Conservation (phyloP, 257 asterid genomes). For the Verbena officinalis region DNA sequence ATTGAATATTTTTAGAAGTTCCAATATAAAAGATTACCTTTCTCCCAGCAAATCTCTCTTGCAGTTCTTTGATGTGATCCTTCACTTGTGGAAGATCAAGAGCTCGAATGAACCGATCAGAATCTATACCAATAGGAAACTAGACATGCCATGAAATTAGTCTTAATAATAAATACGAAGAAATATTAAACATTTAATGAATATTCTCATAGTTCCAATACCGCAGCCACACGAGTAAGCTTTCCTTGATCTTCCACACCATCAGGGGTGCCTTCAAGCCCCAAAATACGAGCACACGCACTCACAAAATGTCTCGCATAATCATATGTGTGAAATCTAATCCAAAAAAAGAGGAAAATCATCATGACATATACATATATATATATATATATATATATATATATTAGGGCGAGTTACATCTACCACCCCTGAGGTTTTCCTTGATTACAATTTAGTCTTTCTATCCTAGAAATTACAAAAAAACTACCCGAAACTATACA, state of each 20-base stretch:
- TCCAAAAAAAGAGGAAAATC: too few species aligned
- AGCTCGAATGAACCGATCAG: constrained; percentile 87
- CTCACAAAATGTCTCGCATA: constrained; percentile 94
- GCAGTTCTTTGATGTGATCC: constrained; percentile 69
- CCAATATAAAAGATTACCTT: constrained; percentile 49
- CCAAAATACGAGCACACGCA: constrained; percentile 93
- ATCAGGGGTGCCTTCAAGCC: constrained; percentile 96
- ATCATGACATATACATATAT: constrained; percentile 21
- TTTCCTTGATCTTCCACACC: constrained; percentile 96
- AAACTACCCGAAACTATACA: too few species aligned
- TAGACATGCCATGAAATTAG: constrained; percentile 46
- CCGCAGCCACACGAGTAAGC: constrained; percentile 95
- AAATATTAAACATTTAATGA: constrained; percentile 11
- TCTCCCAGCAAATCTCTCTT: constrained; percentile 84
- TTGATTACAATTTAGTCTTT: too few species aligned
- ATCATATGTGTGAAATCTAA: constrained; percentile 88
- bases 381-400: neutral
- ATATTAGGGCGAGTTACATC: constrained; percentile 1
- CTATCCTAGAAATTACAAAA: too few species aligned
- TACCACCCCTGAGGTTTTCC: too few species aligned
- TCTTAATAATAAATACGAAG: neutral
- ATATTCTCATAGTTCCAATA: constrained; percentile 32
- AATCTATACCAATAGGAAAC: constrained; percentile 97
- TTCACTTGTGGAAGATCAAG: constrained; percentile 78
- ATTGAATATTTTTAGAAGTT: constrained; percentile 1